Conservation (phyloP, 2,329 filamentous ascomycete species). For the Cordyceps farinosa region DNA sequence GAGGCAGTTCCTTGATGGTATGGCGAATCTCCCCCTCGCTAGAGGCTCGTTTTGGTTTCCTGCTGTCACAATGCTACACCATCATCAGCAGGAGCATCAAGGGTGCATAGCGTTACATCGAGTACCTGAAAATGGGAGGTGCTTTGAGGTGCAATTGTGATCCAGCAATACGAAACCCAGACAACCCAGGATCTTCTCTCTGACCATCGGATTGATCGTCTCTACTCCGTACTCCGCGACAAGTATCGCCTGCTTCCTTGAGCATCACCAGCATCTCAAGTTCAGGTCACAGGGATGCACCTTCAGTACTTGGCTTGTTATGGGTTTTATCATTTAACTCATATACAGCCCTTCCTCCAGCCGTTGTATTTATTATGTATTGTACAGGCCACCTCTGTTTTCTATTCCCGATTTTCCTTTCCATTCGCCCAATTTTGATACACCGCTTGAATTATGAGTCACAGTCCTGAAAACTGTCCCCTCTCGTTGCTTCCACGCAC, state of each 20-base stretch:
- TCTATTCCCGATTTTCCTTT: background rate
- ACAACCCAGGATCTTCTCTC: no score
- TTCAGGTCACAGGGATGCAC: background rate
- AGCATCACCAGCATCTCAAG: no score
- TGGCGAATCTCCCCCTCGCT: no score
- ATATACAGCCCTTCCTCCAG: background rate
- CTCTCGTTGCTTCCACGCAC: background rate
- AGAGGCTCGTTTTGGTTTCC: background rate
- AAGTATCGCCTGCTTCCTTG: no score
- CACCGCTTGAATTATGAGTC: slow-evolving; percentile 15
- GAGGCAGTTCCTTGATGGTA: background rate
- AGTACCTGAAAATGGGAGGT: no score
- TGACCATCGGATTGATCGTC: no score
- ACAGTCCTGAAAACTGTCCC: background rate
- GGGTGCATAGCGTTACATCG: no score
- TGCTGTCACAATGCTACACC: background rate
- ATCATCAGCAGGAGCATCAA: no score
- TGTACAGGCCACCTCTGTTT: slow-evolving; percentile 8
- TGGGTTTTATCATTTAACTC: background rate
- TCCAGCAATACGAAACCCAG: no score
- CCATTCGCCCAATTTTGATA: slow-evolving; percentile 15
- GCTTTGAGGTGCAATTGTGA: no score
- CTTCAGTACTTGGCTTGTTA: background rate
- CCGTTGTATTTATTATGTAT: slow-evolving; percentile 9
- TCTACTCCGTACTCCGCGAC: no score